Conservation (phyloP, 2,329 filamentous ascomycete species). For the Talaromyces sp. region DNA sequence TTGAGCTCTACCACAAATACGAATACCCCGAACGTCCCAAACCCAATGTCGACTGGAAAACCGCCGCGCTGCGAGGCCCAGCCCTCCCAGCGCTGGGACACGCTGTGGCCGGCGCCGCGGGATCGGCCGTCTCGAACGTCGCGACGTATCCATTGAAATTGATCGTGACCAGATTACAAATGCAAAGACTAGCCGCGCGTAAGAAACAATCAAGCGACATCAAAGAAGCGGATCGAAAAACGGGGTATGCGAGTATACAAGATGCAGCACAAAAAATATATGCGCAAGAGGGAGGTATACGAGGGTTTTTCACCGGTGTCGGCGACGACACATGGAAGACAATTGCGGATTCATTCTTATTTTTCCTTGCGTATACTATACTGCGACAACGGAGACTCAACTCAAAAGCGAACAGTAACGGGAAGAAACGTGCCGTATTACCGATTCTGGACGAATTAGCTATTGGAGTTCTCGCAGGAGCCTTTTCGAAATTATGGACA, state of each 20-base stretch:
- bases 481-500: constrained; percentile 71
- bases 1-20: constrained; percentile 39
- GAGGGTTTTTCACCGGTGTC: constrained; percentile 70
- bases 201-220: constrained; percentile 22
- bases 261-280: constrained; percentile 73
- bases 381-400: constrained; percentile 48
- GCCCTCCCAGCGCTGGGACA: constrained; percentile 74
- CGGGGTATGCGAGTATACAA: constrained; percentile 63
- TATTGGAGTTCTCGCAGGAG: constrained; percentile 68
- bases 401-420: constrained; percentile 28
- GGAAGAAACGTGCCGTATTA: constrained; percentile 43
- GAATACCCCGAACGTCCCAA: constrained; percentile 31
- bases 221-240: constrained; percentile 51
- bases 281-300: constrained; percentile 68
- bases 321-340: constrained; percentile 65
- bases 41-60: constrained; percentile 32
- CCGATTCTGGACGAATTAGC: constrained; percentile 69
- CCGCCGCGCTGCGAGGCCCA: constrained; percentile 36
- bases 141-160: constrained; percentile 78
- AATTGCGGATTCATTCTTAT: constrained; percentile 74
- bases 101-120: constrained; percentile 74
- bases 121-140: constrained; percentile 75
- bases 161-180: constrained; percentile 77
- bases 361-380: constrained; percentile 77
- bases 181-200: constrained; percentile 62